Evolutionary conservation across 2,329 filamentous ascomycete species (phyloP), one percentile per base, ranked within the genome.

Genomic region (Beauveria sp.): DNA sequence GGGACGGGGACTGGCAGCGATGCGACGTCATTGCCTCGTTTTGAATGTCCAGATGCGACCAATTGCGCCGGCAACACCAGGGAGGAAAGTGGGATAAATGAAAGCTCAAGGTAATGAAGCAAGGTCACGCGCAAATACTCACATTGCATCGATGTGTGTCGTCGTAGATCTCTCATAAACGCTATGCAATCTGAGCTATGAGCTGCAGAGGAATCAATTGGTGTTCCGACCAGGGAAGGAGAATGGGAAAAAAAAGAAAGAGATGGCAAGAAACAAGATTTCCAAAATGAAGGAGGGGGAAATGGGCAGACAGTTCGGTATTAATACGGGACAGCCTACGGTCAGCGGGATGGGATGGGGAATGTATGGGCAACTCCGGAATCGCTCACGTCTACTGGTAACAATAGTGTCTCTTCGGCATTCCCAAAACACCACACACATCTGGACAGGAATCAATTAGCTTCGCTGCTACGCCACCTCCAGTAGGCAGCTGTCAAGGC

Each of bases 291-390:
- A 58, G 57, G 58, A 63, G 62, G 62, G 59, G 56, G 56, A 50
- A 28, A 52, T 42, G 63, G 61, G 61, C 46, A 60, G 58, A 45
- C 30, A 52, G 53, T 63, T 62, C 47, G 51, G 58, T 65, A 62
- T 66, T 66, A 63, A 65, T 64, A 56, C 59, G 30, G 53, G 26
- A 54, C 40, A 45, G 49, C 55, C 50, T 34, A n/a, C 34, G 18
- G 40, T 22, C 20, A 22, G 50, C 42, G 54, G 28, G n/a, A 47
- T 10, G 24, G 26, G 42, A 47, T 47, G 54, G 54, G 57, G 43
- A 28, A 47, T 47, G 55, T 30, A 61, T 61, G 43, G 50, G 50
- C 43, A 42, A 54, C 58, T 61, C 58, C 58, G 58, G 58, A 55
- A 34, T 61, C 58, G 58, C 58, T 54, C 50, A n/a, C 3, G 16